Percentiles rank a stretch among this genome's conserved stretches.
These are phyloP conservation scores for Blastocladiella emersonii DNA, from an alignment of 371 early-diverging fungal genomes.

Conservation along the genomic window DNA sequence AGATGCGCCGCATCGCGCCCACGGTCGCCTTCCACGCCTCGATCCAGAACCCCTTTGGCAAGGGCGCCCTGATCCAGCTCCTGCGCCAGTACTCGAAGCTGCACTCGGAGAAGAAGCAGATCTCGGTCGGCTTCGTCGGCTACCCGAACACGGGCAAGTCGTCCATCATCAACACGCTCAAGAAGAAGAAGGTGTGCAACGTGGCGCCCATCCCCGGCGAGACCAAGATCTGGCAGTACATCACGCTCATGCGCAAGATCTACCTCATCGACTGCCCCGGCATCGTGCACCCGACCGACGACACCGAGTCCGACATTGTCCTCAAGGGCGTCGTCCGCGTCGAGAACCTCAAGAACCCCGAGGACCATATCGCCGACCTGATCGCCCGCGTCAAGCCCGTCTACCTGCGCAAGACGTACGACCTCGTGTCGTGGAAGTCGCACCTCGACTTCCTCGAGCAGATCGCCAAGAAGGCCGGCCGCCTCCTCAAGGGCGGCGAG, in stretches of 20 bases:
- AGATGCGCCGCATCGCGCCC: slow-evolving; percentile 81
- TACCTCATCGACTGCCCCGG: slow-evolving; percentile 99
- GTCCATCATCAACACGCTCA: slow-evolving; percentile 97
- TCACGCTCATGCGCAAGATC: slow-evolving; percentile 96
- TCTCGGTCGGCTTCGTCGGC: slow-evolving; percentile 94
- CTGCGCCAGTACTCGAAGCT: slow-evolving; percentile 92
- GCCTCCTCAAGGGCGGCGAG: slow-evolving; percentile 92
- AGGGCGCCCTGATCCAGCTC: slow-evolving; percentile 92
- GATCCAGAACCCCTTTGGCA: slow-evolving; percentile 96
- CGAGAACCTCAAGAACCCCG: slow-evolving; percentile 87
- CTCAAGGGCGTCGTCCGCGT: slow-evolving; percentile 94
- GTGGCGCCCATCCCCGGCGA: slow-evolving; percentile 99
- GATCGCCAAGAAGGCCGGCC: slow-evolving; percentile 80
- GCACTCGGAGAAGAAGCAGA: slow-evolving; percentile 94
- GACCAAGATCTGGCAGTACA: slow-evolving; percentile 99
- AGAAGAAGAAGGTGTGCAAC: slow-evolving; percentile 91
- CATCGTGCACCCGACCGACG: slow-evolving; percentile 84
- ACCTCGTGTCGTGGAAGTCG: slow-evolving; percentile 55
- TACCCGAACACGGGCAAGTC: slow-evolving; percentile 95
- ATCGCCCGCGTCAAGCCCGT: slow-evolving; percentile 74
- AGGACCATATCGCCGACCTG: slow-evolving; percentile 82
- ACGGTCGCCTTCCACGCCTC: slow-evolving; percentile 97
- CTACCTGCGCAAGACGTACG: slow-evolving; percentile 82
- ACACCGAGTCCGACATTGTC: slow-evolving; percentile 89
- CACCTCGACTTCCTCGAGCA: slow-evolving; percentile 86